Percentiles rank a stretch among this genome's conserved stretches.
Evolutionary conservation across 495 filamentous ascomycete species (phyloP).

Genomic region (Aspergillus egyptiacus): DNA sequence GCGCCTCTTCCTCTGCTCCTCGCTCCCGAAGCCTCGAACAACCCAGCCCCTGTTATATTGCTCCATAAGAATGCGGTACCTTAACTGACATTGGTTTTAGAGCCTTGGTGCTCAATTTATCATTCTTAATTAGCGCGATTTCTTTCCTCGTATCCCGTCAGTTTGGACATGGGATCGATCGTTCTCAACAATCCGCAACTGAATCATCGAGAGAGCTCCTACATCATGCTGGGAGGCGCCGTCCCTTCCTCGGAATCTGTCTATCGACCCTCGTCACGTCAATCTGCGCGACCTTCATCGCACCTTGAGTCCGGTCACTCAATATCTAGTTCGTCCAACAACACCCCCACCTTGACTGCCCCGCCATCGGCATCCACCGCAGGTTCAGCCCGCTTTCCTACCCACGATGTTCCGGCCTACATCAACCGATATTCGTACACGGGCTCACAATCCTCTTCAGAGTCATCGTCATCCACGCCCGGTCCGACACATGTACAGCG

Average conservation of each 20-base stretch:
- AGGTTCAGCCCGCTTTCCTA: slow-evolving; percentile 32
- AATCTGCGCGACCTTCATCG: slow-evolving; percentile 19
- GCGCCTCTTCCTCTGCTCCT: slow-evolving; percentile 10
- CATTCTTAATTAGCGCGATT: slow-evolving; percentile 5
- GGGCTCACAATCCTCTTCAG: slow-evolving; percentile 22
- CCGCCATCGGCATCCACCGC: slow-evolving; percentile 33
- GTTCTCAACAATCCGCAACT: slow-evolving; percentile 42
- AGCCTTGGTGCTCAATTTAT: slow-evolving; percentile 9
- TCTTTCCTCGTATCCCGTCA: background rate
- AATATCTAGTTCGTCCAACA: slow-evolving; percentile 34
- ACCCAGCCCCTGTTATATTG: slow-evolving; percentile 11
- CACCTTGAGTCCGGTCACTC: slow-evolving; percentile 27
- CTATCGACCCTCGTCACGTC: slow-evolving; percentile 29
- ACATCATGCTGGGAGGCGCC: slow-evolving; percentile 49
- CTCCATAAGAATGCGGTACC: slow-evolving; percentile 8
- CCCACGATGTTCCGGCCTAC: slow-evolving; percentile 41
- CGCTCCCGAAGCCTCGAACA: slow-evolving; percentile 11
- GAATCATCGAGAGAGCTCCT: slow-evolving; percentile 36
- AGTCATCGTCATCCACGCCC: slow-evolving; percentile 25
- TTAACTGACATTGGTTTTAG: slow-evolving; percentile 14
- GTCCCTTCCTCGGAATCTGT: slow-evolving; percentile 35
- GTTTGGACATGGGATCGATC: slow-evolving; percentile 41
- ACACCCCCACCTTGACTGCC: slow-evolving; percentile 37
- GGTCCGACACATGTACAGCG: slow-evolving; percentile 21
- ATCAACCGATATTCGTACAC: slow-evolving; percentile 28